Conservation (phyloP, 176 grass and related monocot species). For the Oryza rufipogon region DNA sequence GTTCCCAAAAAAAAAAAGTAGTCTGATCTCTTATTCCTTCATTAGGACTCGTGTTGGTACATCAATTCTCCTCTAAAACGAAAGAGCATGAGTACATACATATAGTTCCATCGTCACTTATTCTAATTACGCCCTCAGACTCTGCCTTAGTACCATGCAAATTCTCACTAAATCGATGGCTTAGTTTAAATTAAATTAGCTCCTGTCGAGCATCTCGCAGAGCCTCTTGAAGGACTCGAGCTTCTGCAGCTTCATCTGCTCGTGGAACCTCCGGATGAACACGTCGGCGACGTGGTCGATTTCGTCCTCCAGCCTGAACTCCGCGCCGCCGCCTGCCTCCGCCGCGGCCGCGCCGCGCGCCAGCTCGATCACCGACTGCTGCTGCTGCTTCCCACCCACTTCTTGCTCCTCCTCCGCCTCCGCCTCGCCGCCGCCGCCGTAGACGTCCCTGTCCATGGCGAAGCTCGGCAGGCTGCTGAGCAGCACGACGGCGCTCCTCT, state of each 20-base stretch:
- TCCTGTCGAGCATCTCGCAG: conserved; percentile 79
- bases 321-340: conserved; percentile 31
- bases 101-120: conserved; percentile 17
- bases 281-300: conserved; percentile 78
- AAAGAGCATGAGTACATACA: conserved; percentile 13
- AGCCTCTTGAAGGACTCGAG: conserved; percentile 97
- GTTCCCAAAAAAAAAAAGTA: not conserved
- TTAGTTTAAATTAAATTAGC: not conserved
- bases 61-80: conserved; percentile 3
- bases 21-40: not conserved
- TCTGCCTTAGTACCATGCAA: not conserved
- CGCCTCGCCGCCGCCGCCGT: not conserved
- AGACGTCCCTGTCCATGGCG: conserved; percentile 8
- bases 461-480: conserved; percentile 62
- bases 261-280: conserved; percentile 79
- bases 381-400: conserved; percentile 27
- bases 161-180: no score
- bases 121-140: conserved; percentile 1
- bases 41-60: not conserved
- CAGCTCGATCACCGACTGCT: conserved; percentile 65
- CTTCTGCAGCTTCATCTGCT: conserved; percentile 95
- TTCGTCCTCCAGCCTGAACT: conserved; percentile 79
- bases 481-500: conserved; percentile 56
- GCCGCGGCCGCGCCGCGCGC: conserved; percentile 55
- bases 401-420: conserved; percentile 35